Base-by-base conservation (phyloP, 257 asterid species). In the Coffea canephora region DNA sequence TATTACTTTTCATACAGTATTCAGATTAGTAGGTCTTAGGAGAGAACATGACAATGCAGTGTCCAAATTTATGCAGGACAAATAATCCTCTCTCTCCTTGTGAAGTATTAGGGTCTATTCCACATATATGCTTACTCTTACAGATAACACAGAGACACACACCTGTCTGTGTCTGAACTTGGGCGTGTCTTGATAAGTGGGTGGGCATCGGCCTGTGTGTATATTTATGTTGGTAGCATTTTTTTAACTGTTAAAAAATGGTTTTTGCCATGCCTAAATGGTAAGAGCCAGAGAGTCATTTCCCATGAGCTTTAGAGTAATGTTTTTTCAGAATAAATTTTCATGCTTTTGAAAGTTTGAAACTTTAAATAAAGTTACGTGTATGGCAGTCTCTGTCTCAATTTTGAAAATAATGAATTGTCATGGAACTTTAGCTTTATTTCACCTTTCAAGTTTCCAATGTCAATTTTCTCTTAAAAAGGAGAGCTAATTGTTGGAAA, bases 401-500 rank as follows among this genome's bases (percentile, higher is more conserved):
- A 62, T 43, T 71, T 8, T 23, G 16, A 8, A 6, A 21, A 25
- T 57, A 46, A 11, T 57, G 34, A 67, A 7, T 41, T 50, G 36
- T 25, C 36, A 66, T 67, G 23, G 6, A 8, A 43, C 45, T 14
- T 21, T 45, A 27, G 18, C 19, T 12, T 25, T 59, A 43, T 18
- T 57, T 14, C 43, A 4, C 39, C 66, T 80, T 77, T 34, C 25
- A 69, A 65, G 36, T 74, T 61, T 50, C 69, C 18, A 25, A 52
- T 36, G 18, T 48, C 52, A 19, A 50, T 77, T 59, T 50, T 0
- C 54, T 34, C 71, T 50, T 54, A 55, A 16, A 39, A 57, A 23
- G 27, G 46, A 70, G 50, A 45, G 67, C 85, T 87, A 69, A 79
- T 65, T 69, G 45, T 43, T 71, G 54, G 25, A 36, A 46, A 67